phyloP scores from a whole-genome alignment of 2,329 filamentous ascomycete genomes.

The Aspergillus unguis region DNA sequence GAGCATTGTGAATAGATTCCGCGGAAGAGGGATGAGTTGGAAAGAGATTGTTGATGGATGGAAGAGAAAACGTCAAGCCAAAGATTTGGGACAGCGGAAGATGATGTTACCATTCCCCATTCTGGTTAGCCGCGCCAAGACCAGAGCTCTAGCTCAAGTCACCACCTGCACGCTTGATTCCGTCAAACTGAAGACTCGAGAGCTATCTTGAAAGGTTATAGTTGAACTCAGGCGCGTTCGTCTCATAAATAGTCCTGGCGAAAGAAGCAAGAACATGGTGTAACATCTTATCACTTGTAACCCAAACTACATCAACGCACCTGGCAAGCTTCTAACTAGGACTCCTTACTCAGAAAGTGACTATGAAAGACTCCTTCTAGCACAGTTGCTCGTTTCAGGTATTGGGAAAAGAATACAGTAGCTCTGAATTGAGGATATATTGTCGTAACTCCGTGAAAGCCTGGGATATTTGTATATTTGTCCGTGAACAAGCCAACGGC shows the following conservation, averaged over 20 bases:
- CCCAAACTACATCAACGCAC: no score
- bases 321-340: no score
- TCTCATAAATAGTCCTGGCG: no score
- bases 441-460: conserved; percentile 25
- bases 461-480: conserved; percentile 4
- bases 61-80: conserved; percentile 15
- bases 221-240: no score
- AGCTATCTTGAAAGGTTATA: no score
- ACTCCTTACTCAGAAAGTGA: no score
- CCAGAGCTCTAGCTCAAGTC: conserved; percentile 1
- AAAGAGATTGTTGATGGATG: conserved; percentile 11
- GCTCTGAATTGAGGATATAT: conserved; percentile 14
- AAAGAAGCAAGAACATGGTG: no score
- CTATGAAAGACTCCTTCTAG: no score
- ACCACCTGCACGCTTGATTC: neutral
- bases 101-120: conserved; percentile 28
- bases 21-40: conserved; percentile 4
- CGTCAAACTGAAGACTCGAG: no score
- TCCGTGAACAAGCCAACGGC: conserved; percentile 16
- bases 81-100: conserved; percentile 8
- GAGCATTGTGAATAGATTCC: conserved; percentile 53
- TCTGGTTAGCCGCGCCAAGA: conserved; percentile 28
- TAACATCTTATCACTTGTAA: no score
- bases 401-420: neutral
- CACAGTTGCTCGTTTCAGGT: no score